Evolutionary conservation across 345 rosid genomes (phyloP), one percentile per base, ranked within the genome.

Genomic region (Hevea brasiliensis): DNA sequence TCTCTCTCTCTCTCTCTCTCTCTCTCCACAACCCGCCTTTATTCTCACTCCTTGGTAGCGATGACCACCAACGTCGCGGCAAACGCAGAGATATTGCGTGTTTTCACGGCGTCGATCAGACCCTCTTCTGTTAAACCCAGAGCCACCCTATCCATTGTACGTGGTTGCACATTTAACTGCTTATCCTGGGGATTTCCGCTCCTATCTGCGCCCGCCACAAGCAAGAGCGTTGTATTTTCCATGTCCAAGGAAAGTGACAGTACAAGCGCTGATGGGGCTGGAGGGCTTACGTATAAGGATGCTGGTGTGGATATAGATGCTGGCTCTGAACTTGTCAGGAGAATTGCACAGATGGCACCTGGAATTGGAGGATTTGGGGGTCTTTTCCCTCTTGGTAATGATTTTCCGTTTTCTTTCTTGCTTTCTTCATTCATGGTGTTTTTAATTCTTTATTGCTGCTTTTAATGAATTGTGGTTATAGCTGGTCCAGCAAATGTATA

Each of bases 261-360:
- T 9, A 7, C 14, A 70, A 57, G 37, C 73, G 5, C 26, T 7
- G 51, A 55, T 26, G 61, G 37, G 17, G 50, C 41, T 15, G 70
- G 51, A 58, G 77, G 90, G 35, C 91, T 95, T 21, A 95, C 86
- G 0, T 89, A 92, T 76, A 90, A 90, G 81, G 97, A 85, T 8
- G 90, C 97, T 13, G 96, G 98, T 64, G 97, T 93, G n/a, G 96
- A 93, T 78, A 93, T 91, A 41, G 96, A 95, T 83, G 96, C 99
- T 20, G 97, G 98, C 51, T 58, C 94, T 8, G 97, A 95, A 75
- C 99, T 95, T 63, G 94, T 92, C 57, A 70, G 73, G 70, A 82
- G 98, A 77, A 95, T 92, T 58, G 93, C 94, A 0, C 91, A 90
- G 74, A 91, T 95, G 97, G 93, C 94, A 37, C 97, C 94, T 53